phyloP scores from a whole-genome alignment of 768 basidiomycete species.

The Mycena polygramma region DNA sequence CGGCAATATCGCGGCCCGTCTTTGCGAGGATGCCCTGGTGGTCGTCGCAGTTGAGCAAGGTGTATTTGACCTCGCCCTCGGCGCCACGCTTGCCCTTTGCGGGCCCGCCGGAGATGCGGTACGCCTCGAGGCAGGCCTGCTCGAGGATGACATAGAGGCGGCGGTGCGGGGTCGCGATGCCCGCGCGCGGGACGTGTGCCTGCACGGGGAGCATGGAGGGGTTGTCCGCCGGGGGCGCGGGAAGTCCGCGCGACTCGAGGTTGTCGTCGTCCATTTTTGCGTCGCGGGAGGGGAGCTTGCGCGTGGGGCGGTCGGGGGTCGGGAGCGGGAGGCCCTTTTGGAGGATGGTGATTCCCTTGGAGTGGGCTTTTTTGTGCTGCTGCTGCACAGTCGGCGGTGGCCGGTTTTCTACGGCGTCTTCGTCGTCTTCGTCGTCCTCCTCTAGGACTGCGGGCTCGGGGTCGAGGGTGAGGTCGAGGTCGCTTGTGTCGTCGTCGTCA shows the following conservation, averaged over 20 bases:
- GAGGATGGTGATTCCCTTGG: not conserved
- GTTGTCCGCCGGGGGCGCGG: conserved; percentile 67
- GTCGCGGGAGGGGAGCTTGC: conserved; percentile 58
- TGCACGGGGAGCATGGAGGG: conserved; percentile 88
- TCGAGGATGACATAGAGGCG: conserved; percentile 91
- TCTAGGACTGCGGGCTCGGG: conserved; percentile 40
- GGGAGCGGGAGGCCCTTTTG: not conserved
- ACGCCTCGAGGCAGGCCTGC: conserved; percentile 96
- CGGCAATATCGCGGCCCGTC: conserved; percentile 97
- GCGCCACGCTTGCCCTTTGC: conserved; percentile 68
- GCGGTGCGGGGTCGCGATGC: conserved; percentile 67
- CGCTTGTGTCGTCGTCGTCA: conserved; percentile 51
- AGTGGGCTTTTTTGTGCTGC: conserved; percentile 30
- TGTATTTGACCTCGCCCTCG: conserved; percentile 92
- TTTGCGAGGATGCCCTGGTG: conserved; percentile 99
- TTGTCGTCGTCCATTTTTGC: conserved; percentile 36
- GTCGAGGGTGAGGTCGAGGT: conserved; percentile 44
- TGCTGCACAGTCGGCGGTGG: conserved; percentile 60
- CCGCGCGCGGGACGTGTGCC: conserved; percentile 76
- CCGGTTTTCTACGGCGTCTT: conserved; percentile 18
- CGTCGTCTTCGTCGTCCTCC: conserved; percentile 43
- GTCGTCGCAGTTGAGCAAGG: conserved; percentile 97
- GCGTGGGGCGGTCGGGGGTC: conserved; percentile 39
- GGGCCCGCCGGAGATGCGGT: conserved; percentile 80
- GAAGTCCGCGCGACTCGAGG: conserved; percentile 54